Base-by-base conservation (phyloP, 768 basidiomycete species). In the Amanita muscaria region DNA sequence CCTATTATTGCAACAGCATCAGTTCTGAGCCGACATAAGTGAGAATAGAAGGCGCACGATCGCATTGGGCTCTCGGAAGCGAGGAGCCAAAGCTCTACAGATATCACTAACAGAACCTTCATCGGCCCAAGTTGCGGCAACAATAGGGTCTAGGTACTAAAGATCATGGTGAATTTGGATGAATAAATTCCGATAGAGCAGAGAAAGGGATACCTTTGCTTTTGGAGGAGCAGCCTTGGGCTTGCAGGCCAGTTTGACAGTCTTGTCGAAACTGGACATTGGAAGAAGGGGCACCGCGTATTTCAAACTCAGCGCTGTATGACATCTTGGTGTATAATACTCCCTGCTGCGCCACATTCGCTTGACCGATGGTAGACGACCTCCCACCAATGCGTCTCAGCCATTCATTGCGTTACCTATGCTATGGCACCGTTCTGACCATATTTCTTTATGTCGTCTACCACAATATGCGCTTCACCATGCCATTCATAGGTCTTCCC, bases 151-250 rank as follows among this genome's bases (percentile, higher is more conserved):
- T 49, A 99, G 74, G 68, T 98, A 99, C 91, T 97, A 59, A 18
- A 37, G 32, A 34, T 14, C 16, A n/a, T n/a, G n/a, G n/a, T n/a
- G n/a, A n/a, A n/a, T n/a, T n/a, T n/a, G 23, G 15, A 29, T 51
- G 40, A 46, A 44, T 40, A 33, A 18, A 48, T 42, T 48, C 18
- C 51, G 42, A 16, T 16, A 42, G 6, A 16, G 43, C 42, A 43
- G 33, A 48, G 40, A 19, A 45, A 29, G 34, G 52, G 21, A 11
- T 48, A 90, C 93, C 77, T 99, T 99, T 51, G 90, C 67, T 67
- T 99, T 99, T 50, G 96, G 96, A 2, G 89, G 82, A 2, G 90
- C 89, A 36, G 88, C 80, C 69, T 98, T 98, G 46, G 93, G 89
- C 74, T 97, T 97, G 68, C 92, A 97, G 11, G 94, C 96, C 60